Base-by-base conservation (phyloP, 2,329 filamentous ascomycete species). In the Ramularia endophylla region DNA sequence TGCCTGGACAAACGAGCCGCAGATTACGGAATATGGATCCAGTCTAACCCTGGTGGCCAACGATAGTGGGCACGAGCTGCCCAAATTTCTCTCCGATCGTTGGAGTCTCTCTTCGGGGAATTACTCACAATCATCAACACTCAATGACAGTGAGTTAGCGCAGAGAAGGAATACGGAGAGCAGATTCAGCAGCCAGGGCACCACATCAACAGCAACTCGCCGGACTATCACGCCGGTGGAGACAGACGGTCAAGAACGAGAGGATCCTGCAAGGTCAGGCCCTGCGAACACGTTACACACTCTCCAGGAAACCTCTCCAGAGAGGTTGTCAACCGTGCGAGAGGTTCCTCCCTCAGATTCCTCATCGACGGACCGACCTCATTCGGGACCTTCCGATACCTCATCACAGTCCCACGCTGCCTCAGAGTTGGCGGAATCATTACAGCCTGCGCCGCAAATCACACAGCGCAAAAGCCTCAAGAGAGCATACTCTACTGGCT, bases 221-320 rank as follows among this genome's bases (percentile, higher is more conserved):
- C n/a, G 50, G 12, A 58, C 56, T 22, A 55, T 56, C 8, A 55
- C 56, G n/a, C 55, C 55, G 16, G 43, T 47, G 32, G 57, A 58
- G 20, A 34, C 46, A 40, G 54, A 56, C 19, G 44, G 43, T 41
- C 50, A 46, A 18, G 42, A 51, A 20, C 51, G 50, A 27, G 44
- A 44, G 38, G 44, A 48, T 25, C 41, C 12, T 13, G 48, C 50
- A 9, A 30, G 35, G 36, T 40, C 46, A 27, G 48, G 51, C 16
- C 47, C 50, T 35, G 46, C 48, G 22, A 45, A 51, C 36, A 47
- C 51, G 41, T 51, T 58, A 30, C 46, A 58, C 41, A 55, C 55
- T 34, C 46, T 59, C 41, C 43, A 50, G 41, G 58, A 60, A 52
- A 42, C 48, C 28, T 57, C 57, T 29, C 52, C 51, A 37, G 39